These are phyloP conservation scores for Gnomoniopsis sp. DNA, from an alignment of 2,329 filamentous ascomycete species.

Conservation along the genomic window DNA sequence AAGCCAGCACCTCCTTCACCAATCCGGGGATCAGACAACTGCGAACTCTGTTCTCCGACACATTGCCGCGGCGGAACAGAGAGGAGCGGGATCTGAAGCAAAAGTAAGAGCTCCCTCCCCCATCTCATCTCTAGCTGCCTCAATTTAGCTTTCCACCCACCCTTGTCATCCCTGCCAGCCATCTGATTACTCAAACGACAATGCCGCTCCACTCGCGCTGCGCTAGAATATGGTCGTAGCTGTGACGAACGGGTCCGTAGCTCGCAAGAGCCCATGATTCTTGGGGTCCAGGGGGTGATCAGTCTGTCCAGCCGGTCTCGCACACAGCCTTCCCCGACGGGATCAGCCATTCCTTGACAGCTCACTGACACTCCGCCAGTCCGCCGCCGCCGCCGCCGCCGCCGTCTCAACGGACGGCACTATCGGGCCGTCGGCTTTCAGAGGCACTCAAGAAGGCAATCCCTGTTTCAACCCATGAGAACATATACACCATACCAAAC, in stretches of 20 bases:
- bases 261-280: background rate
- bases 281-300: background rate
- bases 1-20: background rate
- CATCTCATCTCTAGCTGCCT: background rate
- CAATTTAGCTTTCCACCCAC: background rate
- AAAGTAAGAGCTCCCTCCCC: constrained; percentile 6
- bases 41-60: constrained; percentile 13
- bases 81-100: constrained; percentile 11
- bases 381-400: background rate
- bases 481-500: constrained; percentile 97
- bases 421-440: constrained; percentile 9
- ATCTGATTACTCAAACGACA: background rate
- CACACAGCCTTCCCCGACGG: background rate
- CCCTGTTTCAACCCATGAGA: constrained; percentile 58
- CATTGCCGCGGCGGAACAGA: constrained; percentile 3
- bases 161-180: background rate
- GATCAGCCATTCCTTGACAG: background rate
- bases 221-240: no score
- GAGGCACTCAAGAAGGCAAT: constrained; percentile 15
- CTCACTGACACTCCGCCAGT: constrained; percentile 10
- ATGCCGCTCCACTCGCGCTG: background rate
- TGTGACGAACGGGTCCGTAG: background rate
- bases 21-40: constrained; percentile 1
- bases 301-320: background rate
- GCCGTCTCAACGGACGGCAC: background rate